Base-by-base conservation (phyloP, 2,329 filamentous ascomycete species). In the Hypoxylon sp. region DNA sequence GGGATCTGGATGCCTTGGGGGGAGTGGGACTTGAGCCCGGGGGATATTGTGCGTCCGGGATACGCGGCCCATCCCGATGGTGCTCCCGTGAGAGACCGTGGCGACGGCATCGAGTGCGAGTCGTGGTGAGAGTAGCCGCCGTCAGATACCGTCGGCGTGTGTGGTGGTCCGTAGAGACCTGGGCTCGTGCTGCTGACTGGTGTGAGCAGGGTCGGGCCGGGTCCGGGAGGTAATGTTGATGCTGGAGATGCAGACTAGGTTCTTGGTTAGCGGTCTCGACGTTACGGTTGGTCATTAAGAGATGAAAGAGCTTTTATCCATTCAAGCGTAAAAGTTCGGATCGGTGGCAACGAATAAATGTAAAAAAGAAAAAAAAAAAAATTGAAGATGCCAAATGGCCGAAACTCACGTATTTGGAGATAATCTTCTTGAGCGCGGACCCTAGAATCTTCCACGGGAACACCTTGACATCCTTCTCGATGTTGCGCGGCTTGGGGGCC, bases 381-480 rank as follows among this genome's bases (percentile, higher is more conserved):
- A n/a, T n/a, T 49, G 62, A 56, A 60, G 20, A n/a, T n/a, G n/a
- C 45, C 28, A 38, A 32, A n/a, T 24, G 33, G 28, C n/a, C n/a
- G n/a, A 36, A 51, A 73, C 74, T 74, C 54, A 77, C 75, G 79
- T 98, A 99, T 91, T 99, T 99, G 74, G 93, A 90, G 77, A 99
- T 97, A 75, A 99, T 98, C 84, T 99, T 99, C 85, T 96, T 97
- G 70, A 99, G 85, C 0, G 96, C 95, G 64, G 89, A 87, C 50
- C 88, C 87, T 45, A 99, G 84, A 64, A 96, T 93, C 79, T 93
- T 96, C 96, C 96, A 99, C 3, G 93, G 91, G 75, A 98, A 99
- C 11, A 98, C 96, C 81, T 99, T 99, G 76, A 99, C 94, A 75
- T 98, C 95, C 82, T 99, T 99, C 82, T 98, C 96, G 70, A 99